Evolutionary conservation across 1,139 yeast genomes (phyloP).

Genomic region (Saccharomycopsis phalli): DNA sequence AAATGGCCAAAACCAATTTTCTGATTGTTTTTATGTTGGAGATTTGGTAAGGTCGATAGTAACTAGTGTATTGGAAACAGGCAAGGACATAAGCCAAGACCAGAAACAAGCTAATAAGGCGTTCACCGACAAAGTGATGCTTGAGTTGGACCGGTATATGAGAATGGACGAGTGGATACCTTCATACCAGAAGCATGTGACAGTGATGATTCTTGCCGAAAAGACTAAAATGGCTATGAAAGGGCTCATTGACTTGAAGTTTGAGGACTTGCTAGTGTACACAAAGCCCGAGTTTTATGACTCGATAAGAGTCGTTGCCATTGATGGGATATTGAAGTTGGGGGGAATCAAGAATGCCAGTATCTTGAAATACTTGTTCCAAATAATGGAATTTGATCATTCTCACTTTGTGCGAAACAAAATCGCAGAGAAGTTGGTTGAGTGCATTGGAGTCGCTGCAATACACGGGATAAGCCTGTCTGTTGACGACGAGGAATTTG

Average conservation of each 20-base stretch:
- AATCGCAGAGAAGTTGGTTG: constrained; percentile 39
- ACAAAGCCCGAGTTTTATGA: constrained; percentile 42
- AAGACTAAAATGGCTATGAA: constrained; percentile 51
- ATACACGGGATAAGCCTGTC: constrained; percentile 47
- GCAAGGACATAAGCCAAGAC: constrained; percentile 26
- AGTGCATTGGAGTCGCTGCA: constrained; percentile 61
- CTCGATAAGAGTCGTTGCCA: constrained; percentile 60
- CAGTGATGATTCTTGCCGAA: constrained; percentile 48
- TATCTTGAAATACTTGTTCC: constrained; percentile 54
- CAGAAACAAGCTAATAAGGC: constrained; percentile 24
- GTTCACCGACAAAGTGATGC: constrained; percentile 38
- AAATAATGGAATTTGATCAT: constrained; percentile 47
- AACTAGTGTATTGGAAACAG: constrained; percentile 34
- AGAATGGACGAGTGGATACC: constrained; percentile 87
- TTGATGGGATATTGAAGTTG: constrained; percentile 55
- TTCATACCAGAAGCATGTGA: constrained; percentile 52
- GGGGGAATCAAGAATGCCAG: constrained; percentile 69
- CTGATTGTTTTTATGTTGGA: constrained; percentile 63
- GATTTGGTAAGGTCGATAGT: constrained; percentile 51
- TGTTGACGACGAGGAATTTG: constrained; percentile 53
- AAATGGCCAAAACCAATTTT: constrained; percentile 68
- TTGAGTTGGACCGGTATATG: constrained; percentile 63
- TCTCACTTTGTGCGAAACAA: constrained; percentile 44
- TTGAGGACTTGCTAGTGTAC: constrained; percentile 40
- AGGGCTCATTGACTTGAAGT: constrained; percentile 45